Base-by-base conservation (phyloP, 164 flowering plant genomes). In the Chimonanthus praecox region DNA sequence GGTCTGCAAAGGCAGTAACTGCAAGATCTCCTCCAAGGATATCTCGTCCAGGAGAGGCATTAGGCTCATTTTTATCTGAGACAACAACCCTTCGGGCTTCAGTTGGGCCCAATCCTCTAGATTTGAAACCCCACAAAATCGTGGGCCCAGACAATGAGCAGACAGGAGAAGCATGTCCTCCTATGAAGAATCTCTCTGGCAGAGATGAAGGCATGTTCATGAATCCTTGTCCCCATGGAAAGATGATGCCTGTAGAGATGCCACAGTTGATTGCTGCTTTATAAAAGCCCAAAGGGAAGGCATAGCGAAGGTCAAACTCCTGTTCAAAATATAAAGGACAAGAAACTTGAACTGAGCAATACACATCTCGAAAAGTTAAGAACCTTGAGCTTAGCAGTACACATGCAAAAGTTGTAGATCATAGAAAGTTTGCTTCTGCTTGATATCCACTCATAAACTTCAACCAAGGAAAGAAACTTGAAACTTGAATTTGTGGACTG, bases 1-100 rank as follows among this genome's bases (percentile, higher is more conserved):
- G 81, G 75, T 94, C 99, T 67, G 97, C 97, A 87, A 94, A 89
- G 45, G 90, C 88, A 72, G 94, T 84, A 47, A 91, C 79, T 45
- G 97, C 97, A 81, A 92, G 87, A 75, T 94, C 97, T 61, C 97
- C 99, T 64, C 99, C 99, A 74, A 92, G 73, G 74, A 71, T 82
- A 84, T 92, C 97, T 74, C 85, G 82, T 73, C 80, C 94, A 78
- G 84, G 58, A 70, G 69, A 50, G 62, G 78, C 33, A 63, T 78
- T 84, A 10, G 79, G 67, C 76, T 73, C 82, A 43, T 79, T 89
- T 66, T 72, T 83, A 74, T 71, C 58, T n/a, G 82, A 71, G 66
- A 60, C 67, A 33, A 72, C 49, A 70, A 82, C 58, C 80, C 97
- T 86, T 78, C 93, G 83, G 33, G 86, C 80, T 66, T 92, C 97